phyloP scores from a whole-genome alignment of 2,329 filamentous ascomycete genomes.

The Venturia asperata region DNA sequence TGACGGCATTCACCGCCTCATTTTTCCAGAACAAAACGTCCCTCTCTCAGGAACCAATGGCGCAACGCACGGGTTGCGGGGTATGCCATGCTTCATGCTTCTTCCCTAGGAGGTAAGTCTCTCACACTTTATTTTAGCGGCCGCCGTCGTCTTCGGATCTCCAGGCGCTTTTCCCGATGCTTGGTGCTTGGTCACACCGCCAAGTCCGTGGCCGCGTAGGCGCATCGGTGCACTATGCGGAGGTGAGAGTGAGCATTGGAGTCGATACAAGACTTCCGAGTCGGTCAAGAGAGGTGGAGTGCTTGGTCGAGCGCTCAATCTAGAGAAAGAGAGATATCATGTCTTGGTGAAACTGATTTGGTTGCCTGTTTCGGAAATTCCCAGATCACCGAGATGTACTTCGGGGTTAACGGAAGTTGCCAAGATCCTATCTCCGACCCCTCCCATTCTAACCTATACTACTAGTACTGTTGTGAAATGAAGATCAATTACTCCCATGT shows the following conservation, averaged over 20 bases:
- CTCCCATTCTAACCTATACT: too few species aligned
- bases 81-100: not conserved
- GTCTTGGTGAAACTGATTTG: too few species aligned
- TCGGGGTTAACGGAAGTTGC: too few species aligned
- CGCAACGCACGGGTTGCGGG: not conserved
- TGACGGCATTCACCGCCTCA: constrained; percentile 11
- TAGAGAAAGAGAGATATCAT: too few species aligned
- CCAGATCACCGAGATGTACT: too few species aligned
- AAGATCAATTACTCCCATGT: too few species aligned
- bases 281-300: too few species aligned
- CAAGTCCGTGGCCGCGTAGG: not conserved
- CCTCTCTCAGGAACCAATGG: not conserved
- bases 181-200: not conserved
- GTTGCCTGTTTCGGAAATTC: too few species aligned
- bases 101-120: too few species aligned
- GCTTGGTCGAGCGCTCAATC: too few species aligned
- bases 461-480: too few species aligned
- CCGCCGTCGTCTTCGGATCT: not conserved
- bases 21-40: not conserved
- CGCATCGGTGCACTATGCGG: not conserved
- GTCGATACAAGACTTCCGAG: not conserved
- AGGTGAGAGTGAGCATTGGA: not conserved
- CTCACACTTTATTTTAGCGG: not conserved
- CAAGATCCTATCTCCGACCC: too few species aligned
- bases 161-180: not conserved